A percentile compares a stretch with the other conserved stretches of the same genome.
phyloP scores from a whole-genome alignment of 495 filamentous ascomycete genomes.

The Elaphomyces granulatus region DNA sequence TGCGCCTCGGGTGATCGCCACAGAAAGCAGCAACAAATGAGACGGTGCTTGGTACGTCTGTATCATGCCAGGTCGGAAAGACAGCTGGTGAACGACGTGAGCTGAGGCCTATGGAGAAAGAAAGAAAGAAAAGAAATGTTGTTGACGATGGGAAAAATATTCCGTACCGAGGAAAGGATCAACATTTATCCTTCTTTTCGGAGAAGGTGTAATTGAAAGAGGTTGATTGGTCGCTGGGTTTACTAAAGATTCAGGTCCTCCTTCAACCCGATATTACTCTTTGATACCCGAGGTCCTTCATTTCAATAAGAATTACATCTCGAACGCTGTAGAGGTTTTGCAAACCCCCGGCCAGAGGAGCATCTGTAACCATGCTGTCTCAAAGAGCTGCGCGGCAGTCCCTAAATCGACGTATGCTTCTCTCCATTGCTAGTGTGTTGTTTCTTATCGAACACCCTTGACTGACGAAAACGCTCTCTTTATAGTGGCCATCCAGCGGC shows the following conservation, averaged over 20 bases:
- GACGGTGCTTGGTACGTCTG: constrained; percentile 25
- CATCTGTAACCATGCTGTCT: constrained; percentile 41
- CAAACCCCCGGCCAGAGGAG: not conserved
- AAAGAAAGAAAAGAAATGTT: constrained; percentile 18
- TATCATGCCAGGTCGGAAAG: constrained; percentile 25
- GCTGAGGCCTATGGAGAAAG: constrained; percentile 32
- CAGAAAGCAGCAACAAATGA: constrained; percentile 39
- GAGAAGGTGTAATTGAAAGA: constrained; percentile 23
- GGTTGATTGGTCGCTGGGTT: constrained; percentile 23
- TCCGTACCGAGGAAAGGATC: not conserved
- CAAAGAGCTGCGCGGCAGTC: constrained; percentile 53
- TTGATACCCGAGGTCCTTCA: not conserved
- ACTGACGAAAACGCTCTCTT: constrained; percentile 9
- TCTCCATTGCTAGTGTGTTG: not conserved
- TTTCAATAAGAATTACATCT: not conserved
- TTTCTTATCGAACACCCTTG: too few species aligned
- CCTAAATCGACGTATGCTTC: constrained; percentile 50
- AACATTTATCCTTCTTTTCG: constrained; percentile 1
- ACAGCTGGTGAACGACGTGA: constrained; percentile 25
- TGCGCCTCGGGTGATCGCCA: constrained; percentile 26
- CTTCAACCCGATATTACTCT: not conserved
- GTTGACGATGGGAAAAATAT: too few species aligned
- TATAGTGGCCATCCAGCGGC: constrained; percentile 33
- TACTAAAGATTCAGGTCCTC: too few species aligned
- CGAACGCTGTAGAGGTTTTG: not conserved